phyloP scores from a whole-genome alignment of 208 protist species.

The Blechomonas ayalai region DNA sequence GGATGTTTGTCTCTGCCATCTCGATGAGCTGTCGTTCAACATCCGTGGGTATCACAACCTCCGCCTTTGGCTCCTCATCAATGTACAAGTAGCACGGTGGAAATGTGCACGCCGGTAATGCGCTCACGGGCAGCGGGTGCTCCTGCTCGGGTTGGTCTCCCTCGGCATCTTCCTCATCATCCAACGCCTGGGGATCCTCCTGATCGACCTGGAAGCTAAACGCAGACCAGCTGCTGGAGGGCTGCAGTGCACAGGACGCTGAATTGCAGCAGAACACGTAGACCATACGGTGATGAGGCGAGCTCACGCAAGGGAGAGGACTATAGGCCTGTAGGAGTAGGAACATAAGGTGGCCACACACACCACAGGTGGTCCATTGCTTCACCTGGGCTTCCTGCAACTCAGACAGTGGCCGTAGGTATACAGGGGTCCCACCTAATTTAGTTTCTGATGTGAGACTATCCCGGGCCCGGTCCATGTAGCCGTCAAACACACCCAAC shows the following conservation, averaged over 20 bases:
- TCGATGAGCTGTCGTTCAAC: slow-evolving; percentile 57
- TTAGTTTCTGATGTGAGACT: slow-evolving; percentile 66
- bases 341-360: slow-evolving; percentile 62
- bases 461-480: slow-evolving; percentile 46
- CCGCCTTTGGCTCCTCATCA: slow-evolving; percentile 53
- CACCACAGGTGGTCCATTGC: slow-evolving; percentile 58
- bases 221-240: slow-evolving; percentile 57
- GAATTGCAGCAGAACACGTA: slow-evolving; percentile 82
- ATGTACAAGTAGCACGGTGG: slow-evolving; percentile 66
- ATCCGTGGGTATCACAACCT: slow-evolving; percentile 43
- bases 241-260: slow-evolving; percentile 45
- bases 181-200: slow-evolving; percentile 22
- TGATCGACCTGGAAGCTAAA: slow-evolving; percentile 59
- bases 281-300: slow-evolving; percentile 66
- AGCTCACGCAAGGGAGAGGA: slow-evolving; percentile 26
- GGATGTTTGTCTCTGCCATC: slow-evolving; percentile 40
- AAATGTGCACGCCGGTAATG: slow-evolving; percentile 35
- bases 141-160: slow-evolving; percentile 14
- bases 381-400: slow-evolving; percentile 18
- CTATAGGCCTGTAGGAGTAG: slow-evolving; percentile 74
- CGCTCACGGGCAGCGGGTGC: slow-evolving; percentile 24
- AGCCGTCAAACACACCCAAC: slow-evolving; percentile 73
- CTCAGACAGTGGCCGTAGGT: slow-evolving; percentile 35
- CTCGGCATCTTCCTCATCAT: slow-evolving; percentile 20
- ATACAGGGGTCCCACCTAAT: slow-evolving; percentile 54